Conservation (phyloP, 2,329 filamentous ascomycete species). For the Aspergillus sp. region DNA sequence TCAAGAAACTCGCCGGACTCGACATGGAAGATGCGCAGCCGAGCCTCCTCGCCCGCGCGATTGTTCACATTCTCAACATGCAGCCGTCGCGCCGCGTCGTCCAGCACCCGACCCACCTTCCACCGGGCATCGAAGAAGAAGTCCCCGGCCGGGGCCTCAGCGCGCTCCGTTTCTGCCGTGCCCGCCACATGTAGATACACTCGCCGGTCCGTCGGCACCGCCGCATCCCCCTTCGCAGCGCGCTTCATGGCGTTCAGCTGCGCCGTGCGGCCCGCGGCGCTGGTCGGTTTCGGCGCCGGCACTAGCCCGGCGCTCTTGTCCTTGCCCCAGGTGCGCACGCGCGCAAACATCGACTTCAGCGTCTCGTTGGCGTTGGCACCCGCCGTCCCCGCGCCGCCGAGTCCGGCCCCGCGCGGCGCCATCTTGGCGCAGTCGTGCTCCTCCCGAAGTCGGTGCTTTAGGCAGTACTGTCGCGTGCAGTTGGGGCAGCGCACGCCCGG, state of each 20-base stretch:
- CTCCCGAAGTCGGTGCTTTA: conserved; percentile 52
- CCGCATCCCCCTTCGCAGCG: conserved; percentile 84
- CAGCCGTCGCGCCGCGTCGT: conserved; percentile 44
- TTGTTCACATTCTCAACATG: conserved; percentile 49
- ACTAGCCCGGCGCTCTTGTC: conserved; percentile 67
- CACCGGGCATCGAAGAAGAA: conserved; percentile 82
- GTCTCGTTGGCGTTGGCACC: conserved; percentile 57
- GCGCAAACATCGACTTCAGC: conserved; percentile 71
- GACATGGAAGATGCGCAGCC: conserved; percentile 86
- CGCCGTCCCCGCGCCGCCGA: conserved; percentile 30
- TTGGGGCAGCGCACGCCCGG: conserved; percentile 51
- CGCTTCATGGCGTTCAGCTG: conserved; percentile 79
- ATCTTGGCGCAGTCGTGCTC: conserved; percentile 84
- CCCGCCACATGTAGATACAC: conserved; percentile 90
- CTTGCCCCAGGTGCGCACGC: conserved; percentile 76
- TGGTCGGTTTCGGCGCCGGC: conserved; percentile 55
- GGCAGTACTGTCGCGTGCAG: conserved; percentile 52
- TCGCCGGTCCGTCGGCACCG: conserved; percentile 76
- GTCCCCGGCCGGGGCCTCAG: conserved; percentile 77
- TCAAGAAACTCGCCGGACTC: conserved; percentile 84
- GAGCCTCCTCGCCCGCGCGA: conserved; percentile 59
- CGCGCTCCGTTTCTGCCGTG: conserved; percentile 77
- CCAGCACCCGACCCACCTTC: conserved; percentile 72
- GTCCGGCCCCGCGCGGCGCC: conserved; percentile 52
- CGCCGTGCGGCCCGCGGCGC: conserved; percentile 62